phyloP scores from a whole-genome alignment of 148 eudicot species.

The Chenopodium berlandieri region DNA sequence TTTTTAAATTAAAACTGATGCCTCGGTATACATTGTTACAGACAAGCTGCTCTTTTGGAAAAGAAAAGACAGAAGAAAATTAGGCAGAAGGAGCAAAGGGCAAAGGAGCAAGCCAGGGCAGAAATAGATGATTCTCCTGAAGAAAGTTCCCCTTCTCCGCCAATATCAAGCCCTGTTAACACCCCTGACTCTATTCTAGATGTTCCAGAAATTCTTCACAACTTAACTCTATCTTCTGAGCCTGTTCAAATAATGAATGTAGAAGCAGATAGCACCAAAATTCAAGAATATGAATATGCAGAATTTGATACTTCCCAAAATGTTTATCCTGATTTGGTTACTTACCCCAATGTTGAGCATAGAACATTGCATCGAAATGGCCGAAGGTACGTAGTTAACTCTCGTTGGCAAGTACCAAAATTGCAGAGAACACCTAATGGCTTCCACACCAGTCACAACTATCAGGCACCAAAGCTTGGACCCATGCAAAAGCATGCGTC shows the following conservation, averaged over 20 bases:
- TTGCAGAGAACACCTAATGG: conserved; percentile 46
- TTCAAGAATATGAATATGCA: conserved; percentile 32
- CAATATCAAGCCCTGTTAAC: conserved; percentile 36
- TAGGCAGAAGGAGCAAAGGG: conserved; percentile 77
- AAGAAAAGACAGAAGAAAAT: conserved; percentile 75
- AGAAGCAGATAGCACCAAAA: conserved; percentile 24
- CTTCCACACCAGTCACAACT: conserved; percentile 43
- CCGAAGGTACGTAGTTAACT: conserved; percentile 30
- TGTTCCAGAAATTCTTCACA: conserved; percentile 30
- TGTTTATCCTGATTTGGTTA: conserved; percentile 33
- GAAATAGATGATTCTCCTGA: conserved; percentile 38
- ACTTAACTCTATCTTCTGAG: conserved; percentile 32
- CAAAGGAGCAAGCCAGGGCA: conserved; percentile 45
- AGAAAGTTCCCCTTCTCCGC: conserved; percentile 35
- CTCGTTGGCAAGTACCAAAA: conserved; percentile 60
- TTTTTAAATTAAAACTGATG: conserved; percentile 10
- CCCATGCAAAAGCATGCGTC: conserved; percentile 42
- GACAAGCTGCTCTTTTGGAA: conserved; percentile 70
- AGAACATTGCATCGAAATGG: conserved; percentile 30
- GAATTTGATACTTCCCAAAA: conserved; percentile 31
- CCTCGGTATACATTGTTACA: conserved; percentile 21
- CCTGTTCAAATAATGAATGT: conserved; percentile 29
- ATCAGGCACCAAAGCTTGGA: conserved; percentile 40
- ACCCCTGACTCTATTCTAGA: conserved; percentile 36
- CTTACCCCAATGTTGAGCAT: conserved; percentile 35